These are phyloP conservation scores for Cyberlindnera americana DNA, from an alignment of 805 yeast genomes.

Conservation along the genomic window DNA sequence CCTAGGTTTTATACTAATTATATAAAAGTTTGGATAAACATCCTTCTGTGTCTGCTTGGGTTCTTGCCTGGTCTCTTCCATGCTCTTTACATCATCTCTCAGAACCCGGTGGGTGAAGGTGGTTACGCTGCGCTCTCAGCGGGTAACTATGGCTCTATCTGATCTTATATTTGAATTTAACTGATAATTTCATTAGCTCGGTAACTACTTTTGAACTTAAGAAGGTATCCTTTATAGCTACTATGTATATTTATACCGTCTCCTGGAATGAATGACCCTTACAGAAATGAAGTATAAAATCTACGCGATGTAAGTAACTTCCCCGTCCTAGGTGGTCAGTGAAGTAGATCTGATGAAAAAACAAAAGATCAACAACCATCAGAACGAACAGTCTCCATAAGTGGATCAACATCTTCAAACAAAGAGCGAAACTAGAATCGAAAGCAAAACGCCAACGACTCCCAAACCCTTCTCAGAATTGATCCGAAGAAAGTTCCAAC, in stretches of 20 bases:
- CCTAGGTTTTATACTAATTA: conserved; percentile 10
- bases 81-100: conserved; percentile 60
- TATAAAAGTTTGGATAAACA: conserved; percentile 46
- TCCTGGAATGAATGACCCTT: too few relatives aligned
- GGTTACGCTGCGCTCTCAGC: conserved; percentile 19
- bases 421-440: conserved; percentile 1
- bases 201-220: too few relatives aligned
- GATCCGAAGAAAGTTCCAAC: conserved; percentile 5
- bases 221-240: too few relatives aligned
- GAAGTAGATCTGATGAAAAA: too few relatives aligned
- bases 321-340: too few relatives aligned
- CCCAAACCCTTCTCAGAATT: conserved; percentile 1
- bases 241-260: too few relatives aligned
- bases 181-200: too few relatives aligned
- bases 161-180: too few relatives aligned
- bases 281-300: neutral
- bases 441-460: conserved; percentile 4
- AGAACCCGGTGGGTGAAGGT: conserved; percentile 42
- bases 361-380: too few relatives aligned
- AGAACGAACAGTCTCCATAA: neutral
- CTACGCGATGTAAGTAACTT: neutral
- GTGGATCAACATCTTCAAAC: conserved; percentile 1
- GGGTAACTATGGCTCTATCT: conserved; percentile 25
- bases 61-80: conserved; percentile 71
- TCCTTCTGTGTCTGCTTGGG: conserved; percentile 57